These are phyloP conservation scores for Dorcoceras hygrometricum DNA, from an alignment of 257 asterid species.

Conservation along the genomic window DNA sequence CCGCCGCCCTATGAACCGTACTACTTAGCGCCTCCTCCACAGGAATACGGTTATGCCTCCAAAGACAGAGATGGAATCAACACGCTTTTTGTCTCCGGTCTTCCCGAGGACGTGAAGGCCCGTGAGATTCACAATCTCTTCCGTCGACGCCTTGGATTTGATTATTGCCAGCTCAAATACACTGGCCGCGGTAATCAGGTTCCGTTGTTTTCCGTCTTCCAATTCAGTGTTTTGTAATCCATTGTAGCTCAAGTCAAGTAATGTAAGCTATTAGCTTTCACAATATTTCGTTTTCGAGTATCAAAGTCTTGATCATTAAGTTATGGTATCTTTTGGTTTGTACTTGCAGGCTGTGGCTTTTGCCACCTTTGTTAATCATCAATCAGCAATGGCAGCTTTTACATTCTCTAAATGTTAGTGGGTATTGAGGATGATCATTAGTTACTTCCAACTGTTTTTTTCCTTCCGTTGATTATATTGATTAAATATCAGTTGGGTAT, in stretches of 20 bases:
- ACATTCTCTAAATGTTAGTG: conserved; percentile 78
- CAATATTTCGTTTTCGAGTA: too few species aligned
- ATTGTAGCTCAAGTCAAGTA: background rate
- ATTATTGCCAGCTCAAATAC: conserved; percentile 89
- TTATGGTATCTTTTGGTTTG: conserved; percentile 5
- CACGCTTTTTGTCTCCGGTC: conserved; percentile 88
- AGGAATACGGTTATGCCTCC: conserved; percentile 36
- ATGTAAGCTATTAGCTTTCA: background rate
- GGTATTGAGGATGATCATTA: conserved; percentile 12
- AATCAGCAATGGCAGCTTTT: conserved; percentile 82
- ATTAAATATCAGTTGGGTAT: conserved; percentile 6
- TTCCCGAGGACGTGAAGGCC: conserved; percentile 96
- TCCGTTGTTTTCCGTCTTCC: too few species aligned
- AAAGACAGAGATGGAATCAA: conserved; percentile 54
- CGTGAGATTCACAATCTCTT: conserved; percentile 99
- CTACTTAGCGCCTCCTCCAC: conserved; percentile 50
- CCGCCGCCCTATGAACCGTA: conserved; percentile 68
- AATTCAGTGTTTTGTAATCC: background rate
- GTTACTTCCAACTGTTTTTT: background rate
- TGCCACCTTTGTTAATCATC: conserved; percentile 90
- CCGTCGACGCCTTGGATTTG: conserved; percentile 89
- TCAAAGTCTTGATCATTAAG: too few species aligned
- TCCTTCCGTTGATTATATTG: background rate
- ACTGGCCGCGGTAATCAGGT: conserved; percentile 98
- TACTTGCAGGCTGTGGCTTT: conserved; percentile 86